Percentiles rank a stretch among this genome's conserved stretches.
phyloP scores from a whole-genome alignment of 2,329 filamentous ascomycete genomes.

The Xylaria sp. region DNA sequence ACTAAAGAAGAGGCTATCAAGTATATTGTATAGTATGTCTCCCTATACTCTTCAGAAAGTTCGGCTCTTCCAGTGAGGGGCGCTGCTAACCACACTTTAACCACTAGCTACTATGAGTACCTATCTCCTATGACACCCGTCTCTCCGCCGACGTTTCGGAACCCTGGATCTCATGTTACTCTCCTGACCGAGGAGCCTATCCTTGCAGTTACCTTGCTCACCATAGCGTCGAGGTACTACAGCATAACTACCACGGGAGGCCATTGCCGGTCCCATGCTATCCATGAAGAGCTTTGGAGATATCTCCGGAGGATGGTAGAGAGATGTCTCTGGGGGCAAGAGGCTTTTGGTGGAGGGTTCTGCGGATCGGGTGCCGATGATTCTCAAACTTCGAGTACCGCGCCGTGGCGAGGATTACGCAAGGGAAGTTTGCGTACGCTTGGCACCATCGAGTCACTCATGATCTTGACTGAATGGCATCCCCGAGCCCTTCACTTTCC shows the following conservation, averaged over 20 bases:
- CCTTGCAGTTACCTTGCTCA: conserved; percentile 86
- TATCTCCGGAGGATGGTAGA: conserved; percentile 96
- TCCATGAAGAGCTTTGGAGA: conserved; percentile 94
- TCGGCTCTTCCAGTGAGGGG: neutral
- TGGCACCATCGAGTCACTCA: conserved; percentile 90
- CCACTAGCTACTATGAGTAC: conserved; percentile 80
- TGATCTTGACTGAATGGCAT: conserved; percentile 97
- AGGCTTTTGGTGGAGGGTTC: conserved; percentile 90
- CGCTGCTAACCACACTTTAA: conserved; percentile 14
- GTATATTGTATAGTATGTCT: conserved; percentile 85
- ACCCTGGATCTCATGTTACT: conserved; percentile 78
- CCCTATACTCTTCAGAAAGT: neutral
- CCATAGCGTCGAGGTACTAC: conserved; percentile 87
- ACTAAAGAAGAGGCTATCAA: conserved; percentile 90
- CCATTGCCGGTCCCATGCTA: conserved; percentile 82
- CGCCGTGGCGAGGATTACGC: conserved; percentile 71
- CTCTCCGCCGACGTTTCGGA: conserved; percentile 86
- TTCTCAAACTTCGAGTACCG: conserved; percentile 68
- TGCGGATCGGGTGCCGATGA: conserved; percentile 73
- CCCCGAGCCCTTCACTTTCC: conserved; percentile 94
- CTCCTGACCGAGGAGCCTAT: conserved; percentile 92
- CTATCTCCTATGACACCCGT: conserved; percentile 93
- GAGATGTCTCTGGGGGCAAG: conserved; percentile 92
- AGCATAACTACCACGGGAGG: conserved; percentile 80
- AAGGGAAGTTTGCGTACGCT: conserved; percentile 85